A percentile compares a stretch with the other conserved stretches of the same genome.
These are phyloP conservation scores for Penicillium daleae DNA, from an alignment of 495 filamentous ascomycete species.

Conservation along the genomic window DNA sequence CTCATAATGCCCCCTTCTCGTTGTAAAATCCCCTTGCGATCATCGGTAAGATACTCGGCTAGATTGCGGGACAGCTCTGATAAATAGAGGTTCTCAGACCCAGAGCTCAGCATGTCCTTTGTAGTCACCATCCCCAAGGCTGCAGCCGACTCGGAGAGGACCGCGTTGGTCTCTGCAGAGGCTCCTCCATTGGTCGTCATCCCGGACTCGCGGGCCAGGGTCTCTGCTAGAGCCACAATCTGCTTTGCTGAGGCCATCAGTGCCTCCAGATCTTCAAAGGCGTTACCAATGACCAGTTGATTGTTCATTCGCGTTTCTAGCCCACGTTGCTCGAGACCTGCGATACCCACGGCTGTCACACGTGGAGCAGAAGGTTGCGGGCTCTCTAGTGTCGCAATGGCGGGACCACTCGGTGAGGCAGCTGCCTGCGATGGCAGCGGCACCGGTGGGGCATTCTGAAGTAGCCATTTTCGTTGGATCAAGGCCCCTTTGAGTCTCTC, in stretches of 20 bases:
- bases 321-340: slow-evolving; percentile 83
- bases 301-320: slow-evolving; percentile 86
- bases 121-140: slow-evolving; percentile 89
- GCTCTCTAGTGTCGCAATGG: slow-evolving; percentile 24
- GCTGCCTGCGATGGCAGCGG: slow-evolving; percentile 60
- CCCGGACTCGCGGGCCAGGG: slow-evolving; percentile 72
- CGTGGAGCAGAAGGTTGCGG: slow-evolving; percentile 40
- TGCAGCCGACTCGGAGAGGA: slow-evolving; percentile 81
- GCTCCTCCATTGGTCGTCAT: slow-evolving; percentile 56
- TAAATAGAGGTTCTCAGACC: slow-evolving; percentile 63
- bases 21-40: slow-evolving; percentile 76
- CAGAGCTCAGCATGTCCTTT: slow-evolving; percentile 79
- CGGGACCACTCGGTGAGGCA: slow-evolving; percentile 19
- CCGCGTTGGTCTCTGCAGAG: slow-evolving; percentile 66
- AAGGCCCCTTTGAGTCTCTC: slow-evolving; percentile 86
- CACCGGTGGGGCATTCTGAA: slow-evolving; percentile 89
- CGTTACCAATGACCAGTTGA: slow-evolving; percentile 86
- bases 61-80: slow-evolving; percentile 85
- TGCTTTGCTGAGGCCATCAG: slow-evolving; percentile 97
- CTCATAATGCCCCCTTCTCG: slow-evolving; percentile 92
- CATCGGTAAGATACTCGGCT: slow-evolving; percentile 93
- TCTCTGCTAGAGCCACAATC: slow-evolving; percentile 90
- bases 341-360: slow-evolving; percentile 80
- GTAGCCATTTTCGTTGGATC: slow-evolving; percentile 93
- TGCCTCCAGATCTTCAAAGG: slow-evolving; percentile 95